phyloP scores from a whole-genome alignment of 2,329 filamentous ascomycete genomes.

The Alternaria longipes region DNA sequence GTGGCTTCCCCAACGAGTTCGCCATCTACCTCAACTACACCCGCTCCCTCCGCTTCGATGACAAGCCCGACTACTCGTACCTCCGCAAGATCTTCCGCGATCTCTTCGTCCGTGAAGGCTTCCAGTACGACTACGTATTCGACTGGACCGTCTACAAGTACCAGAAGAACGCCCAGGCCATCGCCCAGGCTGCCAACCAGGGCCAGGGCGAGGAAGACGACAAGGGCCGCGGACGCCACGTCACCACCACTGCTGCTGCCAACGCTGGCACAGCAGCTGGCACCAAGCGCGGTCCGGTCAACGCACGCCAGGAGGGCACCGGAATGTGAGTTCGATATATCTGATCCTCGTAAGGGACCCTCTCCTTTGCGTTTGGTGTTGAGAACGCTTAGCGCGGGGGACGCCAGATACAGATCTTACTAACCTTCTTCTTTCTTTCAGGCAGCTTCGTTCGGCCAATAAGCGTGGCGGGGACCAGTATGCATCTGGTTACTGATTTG shows the following conservation, averaged over 20 bases:
- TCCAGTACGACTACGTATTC: conserved; percentile 99
- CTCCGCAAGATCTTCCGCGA: conserved; percentile 99
- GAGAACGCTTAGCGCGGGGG: conserved; percentile 77
- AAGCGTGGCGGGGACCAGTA: conserved; percentile 61
- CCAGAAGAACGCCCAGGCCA: conserved; percentile 98
- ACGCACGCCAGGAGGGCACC: conserved; percentile 84
- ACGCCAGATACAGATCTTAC: conserved; percentile 59
- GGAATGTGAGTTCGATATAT: conserved; percentile 92
- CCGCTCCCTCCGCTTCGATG: conserved; percentile 96
- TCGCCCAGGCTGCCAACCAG: conserved; percentile 79
- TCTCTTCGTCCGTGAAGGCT: conserved; percentile 97
- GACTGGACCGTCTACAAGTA: conserved; percentile 99
- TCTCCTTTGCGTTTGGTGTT: conserved; percentile 87
- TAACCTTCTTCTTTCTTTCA: conserved; percentile 56
- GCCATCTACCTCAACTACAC: conserved; percentile 99
- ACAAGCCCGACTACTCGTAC: conserved; percentile 99
- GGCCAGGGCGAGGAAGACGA: conserved; percentile 76
- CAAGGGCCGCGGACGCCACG: conserved; percentile 68
- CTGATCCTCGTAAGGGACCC: conserved; percentile 87
- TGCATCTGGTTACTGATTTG: conserved; percentile 59
- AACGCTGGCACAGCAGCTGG: conserved; percentile 69
- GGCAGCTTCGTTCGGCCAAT: conserved; percentile 63
- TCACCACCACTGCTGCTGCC: conserved; percentile 70
- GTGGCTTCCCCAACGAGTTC: conserved; percentile 99
- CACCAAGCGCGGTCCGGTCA: conserved; percentile 75